Percentiles rank a stretch among this genome's conserved stretches.
These are phyloP conservation scores for Pseudogymnoascus sp. DNA, from an alignment of 2,329 filamentous ascomycete genomes.

Conservation along the genomic window DNA sequence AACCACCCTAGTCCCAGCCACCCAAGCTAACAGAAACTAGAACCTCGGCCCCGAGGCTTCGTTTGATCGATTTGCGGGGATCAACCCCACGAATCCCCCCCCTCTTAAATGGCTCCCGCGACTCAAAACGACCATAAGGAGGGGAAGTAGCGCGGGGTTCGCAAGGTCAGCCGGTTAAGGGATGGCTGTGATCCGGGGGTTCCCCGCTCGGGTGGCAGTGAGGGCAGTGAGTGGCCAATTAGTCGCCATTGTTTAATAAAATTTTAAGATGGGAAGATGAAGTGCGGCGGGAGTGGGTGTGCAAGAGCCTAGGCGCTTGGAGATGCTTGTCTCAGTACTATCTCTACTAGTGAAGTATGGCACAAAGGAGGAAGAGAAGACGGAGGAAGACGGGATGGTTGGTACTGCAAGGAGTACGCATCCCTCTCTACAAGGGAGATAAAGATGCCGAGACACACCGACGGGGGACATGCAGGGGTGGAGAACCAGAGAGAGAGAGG, in stretches of 20 bases:
- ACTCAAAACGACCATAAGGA: neutral
- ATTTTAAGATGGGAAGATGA: neutral
- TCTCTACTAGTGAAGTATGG: neutral
- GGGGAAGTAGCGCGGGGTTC: conserved; percentile 1
- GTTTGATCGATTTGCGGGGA: neutral
- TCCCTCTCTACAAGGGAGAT: neutral
- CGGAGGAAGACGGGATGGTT: neutral
- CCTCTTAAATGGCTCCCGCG: neutral
- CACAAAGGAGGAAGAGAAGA: neutral
- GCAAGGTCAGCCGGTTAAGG: neutral
- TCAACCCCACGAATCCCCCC: neutral
- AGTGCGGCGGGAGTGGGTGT: neutral
- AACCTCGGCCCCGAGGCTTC: conserved; percentile 1
- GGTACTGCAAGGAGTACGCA: neutral
- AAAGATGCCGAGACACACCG: neutral
- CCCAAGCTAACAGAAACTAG: neutral
- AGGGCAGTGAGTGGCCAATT: neutral
- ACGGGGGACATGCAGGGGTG: neutral
- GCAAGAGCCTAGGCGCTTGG: neutral
- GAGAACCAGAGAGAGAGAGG: neutral
- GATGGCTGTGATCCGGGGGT: neutral
- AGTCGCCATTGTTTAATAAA: neutral
- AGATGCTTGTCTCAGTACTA: neutral
- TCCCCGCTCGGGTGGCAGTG: neutral
- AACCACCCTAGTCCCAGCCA: neutral